Evolutionary conservation across 2,329 filamentous ascomycete genomes (phyloP), one percentile per base, ranked within the genome.

Genomic region (Aspergillus thermomutatus): DNA sequence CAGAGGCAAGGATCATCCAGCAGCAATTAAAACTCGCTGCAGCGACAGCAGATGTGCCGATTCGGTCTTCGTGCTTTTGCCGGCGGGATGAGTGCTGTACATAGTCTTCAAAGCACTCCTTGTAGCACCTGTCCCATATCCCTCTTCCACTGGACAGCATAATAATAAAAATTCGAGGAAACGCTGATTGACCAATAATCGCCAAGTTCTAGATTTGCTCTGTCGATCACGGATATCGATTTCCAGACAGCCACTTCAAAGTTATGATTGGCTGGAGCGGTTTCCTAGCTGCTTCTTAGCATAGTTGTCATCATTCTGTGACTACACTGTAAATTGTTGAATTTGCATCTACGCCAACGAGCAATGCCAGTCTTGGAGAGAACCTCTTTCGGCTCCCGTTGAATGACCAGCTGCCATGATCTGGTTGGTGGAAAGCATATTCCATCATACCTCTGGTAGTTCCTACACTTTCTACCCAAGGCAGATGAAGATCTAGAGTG

Each of bases 41-140:
- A 60, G 81, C 80, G 3, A 77, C 80, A 50, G 84, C 86, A 3
- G 87, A 89, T 74, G 80, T 89, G 14, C 73, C 77, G 1, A 77
- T 89, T 14, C 74, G 68, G 21, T 76, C 82, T 8, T 86, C 83
- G 4, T 88, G 86, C 63, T 87, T 82, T 64, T 88, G 83, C 63
- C 72, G 78, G 43, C 54, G 65, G 52, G 59, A 64, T 57, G 8
- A 5, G n/a, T 25, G 31, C 11, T 27, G 10, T 10, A 31, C 19
- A 50, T 50, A 31, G 23, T 26, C 23, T n/a, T n/a, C n/a, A n/a
- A 17, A 26, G n/a, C 23, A 27, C 9, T n/a, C 26, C 10, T 47
- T 17, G 10, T 27, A 19, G 46, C 14, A 17, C 14, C 28, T 17
- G 5, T 17, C 31, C 31, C 31, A 37, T n/a, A 17, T 37, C 14